phyloP scores from a whole-genome alignment of 1,284 basidiomycete genomes.

The Singerocomus rubriflavus region DNA sequence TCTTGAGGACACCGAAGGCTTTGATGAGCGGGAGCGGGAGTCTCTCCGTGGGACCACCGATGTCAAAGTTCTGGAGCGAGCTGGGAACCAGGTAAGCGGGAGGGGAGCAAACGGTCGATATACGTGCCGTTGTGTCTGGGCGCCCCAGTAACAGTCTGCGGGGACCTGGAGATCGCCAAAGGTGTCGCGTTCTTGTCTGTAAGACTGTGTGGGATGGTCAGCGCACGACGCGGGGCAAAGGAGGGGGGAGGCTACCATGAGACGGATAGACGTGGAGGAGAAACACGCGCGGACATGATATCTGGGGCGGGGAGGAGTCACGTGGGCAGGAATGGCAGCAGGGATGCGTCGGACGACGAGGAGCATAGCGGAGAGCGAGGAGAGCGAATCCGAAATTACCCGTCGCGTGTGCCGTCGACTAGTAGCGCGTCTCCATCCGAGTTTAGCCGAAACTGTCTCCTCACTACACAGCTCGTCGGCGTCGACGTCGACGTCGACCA shows the following conservation, averaged over 20 bases:
- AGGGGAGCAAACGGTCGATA: too few relatives aligned
- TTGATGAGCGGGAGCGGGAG: conserved; percentile 95
- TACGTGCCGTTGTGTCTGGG: conserved; percentile 89
- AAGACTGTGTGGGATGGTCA: conserved; percentile 40
- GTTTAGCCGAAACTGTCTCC: too few relatives aligned
- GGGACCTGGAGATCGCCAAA: conserved; percentile 95
- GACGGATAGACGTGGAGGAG: conserved; percentile 38
- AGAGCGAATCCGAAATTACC: conserved; percentile 21
- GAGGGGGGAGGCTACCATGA: conserved; percentile 43
- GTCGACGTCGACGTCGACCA: too few relatives aligned
- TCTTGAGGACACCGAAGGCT: conserved; percentile 97
- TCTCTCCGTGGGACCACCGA: conserved; percentile 91
- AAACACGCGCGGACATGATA: conserved; percentile 23
- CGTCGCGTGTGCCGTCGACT: too few relatives aligned
- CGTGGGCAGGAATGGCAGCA: conserved; percentile 15
- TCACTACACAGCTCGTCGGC: too few relatives aligned
- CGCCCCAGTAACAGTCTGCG: conserved; percentile 96
- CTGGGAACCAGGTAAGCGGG: conserved; percentile 37
- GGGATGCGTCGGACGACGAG: conserved; percentile 12
- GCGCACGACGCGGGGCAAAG: background rate
- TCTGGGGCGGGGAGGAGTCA: conserved; percentile 20
- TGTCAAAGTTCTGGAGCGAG: conserved; percentile 98
- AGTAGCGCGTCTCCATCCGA: too few relatives aligned
- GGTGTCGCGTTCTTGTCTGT: conserved; percentile 78
- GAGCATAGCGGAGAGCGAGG: conserved; percentile 16